Base-by-base conservation (phyloP, 176 grass and related monocot genomes). In the Alloteropsis semialata region DNA sequence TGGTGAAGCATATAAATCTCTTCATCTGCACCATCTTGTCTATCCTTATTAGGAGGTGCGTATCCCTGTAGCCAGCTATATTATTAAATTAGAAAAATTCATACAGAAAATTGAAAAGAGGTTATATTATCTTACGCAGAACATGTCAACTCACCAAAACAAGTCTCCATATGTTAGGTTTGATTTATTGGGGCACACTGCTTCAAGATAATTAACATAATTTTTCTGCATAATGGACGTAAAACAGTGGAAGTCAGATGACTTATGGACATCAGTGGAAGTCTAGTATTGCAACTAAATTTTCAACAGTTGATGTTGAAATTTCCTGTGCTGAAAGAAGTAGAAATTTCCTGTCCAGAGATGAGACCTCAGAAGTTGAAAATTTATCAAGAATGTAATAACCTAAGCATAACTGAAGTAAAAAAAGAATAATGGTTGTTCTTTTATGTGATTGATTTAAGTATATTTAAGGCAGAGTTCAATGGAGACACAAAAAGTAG, bases 1-100 rank as follows among this genome's bases (percentile, higher is more conserved):
- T 94, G 92, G 62, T 90, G 86, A 87, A 97, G 92, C 94, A 94
- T 97, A 69, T 87, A 92, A n/a, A 97, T 94, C 81, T 97, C 95
- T 92, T 97, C 95, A 89, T 97, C 92, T 0, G 86, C 89, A 83
- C 86, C 81, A 78, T 89, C 85, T 36, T 88, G 50, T 77, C 90
- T 87, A 89, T 94, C 90, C 75, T 88, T 86, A 91, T 92, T 94
- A 68, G 95, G 95, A 77, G 95, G 86, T 77, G 95, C 92, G 74
- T 94, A 94, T 87, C 95, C 95, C 95, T 94, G 90, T 81, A 82
- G 83, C 72, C 81, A 92, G 77, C 83, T 89, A 92, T 84, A 69
- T 94, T 85, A 97, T 94, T 85, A 97, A 89, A 88, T 89, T 88
- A 70, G n/a, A 82, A 88, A 88, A 73, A 72, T 41, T 74, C 72